Percentiles rank a stretch among this genome's conserved stretches.
Evolutionary conservation across 2,329 filamentous ascomycete species (phyloP).

Genomic region (Claviceps sorghi): DNA sequence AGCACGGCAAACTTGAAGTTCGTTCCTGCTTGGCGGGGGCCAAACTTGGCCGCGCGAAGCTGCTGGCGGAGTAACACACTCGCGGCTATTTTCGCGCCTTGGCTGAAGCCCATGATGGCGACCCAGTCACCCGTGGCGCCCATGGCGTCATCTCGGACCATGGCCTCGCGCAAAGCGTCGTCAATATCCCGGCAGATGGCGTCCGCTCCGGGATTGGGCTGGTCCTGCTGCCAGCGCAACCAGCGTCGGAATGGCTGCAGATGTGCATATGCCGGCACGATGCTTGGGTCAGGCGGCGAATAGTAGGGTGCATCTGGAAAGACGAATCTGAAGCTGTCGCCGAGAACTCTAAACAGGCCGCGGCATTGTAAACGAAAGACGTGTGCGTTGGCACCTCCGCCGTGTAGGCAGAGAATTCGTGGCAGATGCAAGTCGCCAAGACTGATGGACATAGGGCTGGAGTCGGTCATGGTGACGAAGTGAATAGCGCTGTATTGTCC

Average conservation of each 20-base stretch:
- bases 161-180: slow-evolving; percentile 22
- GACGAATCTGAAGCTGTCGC: slow-evolving; percentile 47
- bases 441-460: neutral
- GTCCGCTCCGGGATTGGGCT: neutral
- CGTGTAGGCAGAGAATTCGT: slow-evolving; percentile 59
- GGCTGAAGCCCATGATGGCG: slow-evolving; percentile 45
- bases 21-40: neutral
- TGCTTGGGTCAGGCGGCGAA: slow-evolving; percentile 43
- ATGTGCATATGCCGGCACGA: slow-evolving; percentile 45
- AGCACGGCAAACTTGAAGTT: slow-evolving; percentile 8
- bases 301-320: slow-evolving; percentile 53
- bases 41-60: slow-evolving; percentile 17
- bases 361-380: slow-evolving; percentile 54
- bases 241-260: slow-evolving; percentile 45
- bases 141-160: slow-evolving; percentile 29
- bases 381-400: slow-evolving; percentile 50
- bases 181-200: slow-evolving; percentile 26
- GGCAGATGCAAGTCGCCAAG: slow-evolving; percentile 23
- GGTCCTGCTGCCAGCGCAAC: slow-evolving; percentile 24
- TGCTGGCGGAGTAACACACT: slow-evolving; percentile 46
- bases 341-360: slow-evolving; percentile 26
- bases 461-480: neutral
- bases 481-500: neutral
- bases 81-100: slow-evolving; percentile 42
- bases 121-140: slow-evolving; percentile 36